phyloP scores from a whole-genome alignment of 164 flowering plant species.

The Cinnamomum chago region DNA sequence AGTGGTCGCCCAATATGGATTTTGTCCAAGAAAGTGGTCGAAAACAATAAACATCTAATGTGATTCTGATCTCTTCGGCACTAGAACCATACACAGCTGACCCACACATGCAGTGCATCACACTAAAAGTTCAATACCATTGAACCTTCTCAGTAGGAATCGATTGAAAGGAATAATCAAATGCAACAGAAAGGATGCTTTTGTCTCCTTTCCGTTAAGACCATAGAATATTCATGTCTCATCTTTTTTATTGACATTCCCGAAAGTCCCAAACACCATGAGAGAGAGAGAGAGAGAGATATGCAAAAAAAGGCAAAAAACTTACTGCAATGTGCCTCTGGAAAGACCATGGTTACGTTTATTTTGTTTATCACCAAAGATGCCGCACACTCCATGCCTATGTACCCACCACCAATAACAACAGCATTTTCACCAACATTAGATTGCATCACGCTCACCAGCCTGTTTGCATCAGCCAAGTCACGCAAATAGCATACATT shows the following conservation, averaged over 20 bases:
- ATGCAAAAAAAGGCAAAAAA: not conserved
- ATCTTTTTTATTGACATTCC: not conserved
- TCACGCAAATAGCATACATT: slow-evolving; percentile 89
- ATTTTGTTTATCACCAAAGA: slow-evolving; percentile 81
- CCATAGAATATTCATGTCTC: not conserved
- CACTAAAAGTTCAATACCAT: not conserved
- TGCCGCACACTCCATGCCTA: slow-evolving; percentile 99
- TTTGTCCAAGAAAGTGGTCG: not conserved
- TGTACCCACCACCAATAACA: slow-evolving; percentile 95
- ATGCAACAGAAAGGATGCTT: not conserved
- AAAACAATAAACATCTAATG: not conserved
- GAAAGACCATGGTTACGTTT: slow-evolving; percentile 93
- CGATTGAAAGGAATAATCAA: not conserved
- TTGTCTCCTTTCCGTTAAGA: not conserved
- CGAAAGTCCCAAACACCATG: not conserved
- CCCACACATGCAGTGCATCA: not conserved
- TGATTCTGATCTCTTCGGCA: not conserved
- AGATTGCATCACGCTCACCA: slow-evolving; percentile 69
- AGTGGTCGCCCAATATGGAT: not conserved
- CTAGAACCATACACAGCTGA: not conserved
- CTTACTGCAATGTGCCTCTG: slow-evolving; percentile 94
- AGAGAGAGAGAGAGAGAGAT: too few relatives aligned
- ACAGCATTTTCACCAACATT: slow-evolving; percentile 80
- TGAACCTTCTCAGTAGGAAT: not conserved
- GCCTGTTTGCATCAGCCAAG: slow-evolving; percentile 82